Base-by-base conservation (phyloP, 1,284 basidiomycete genomes). In the Cutaneotrichosporon spelunceum region DNA sequence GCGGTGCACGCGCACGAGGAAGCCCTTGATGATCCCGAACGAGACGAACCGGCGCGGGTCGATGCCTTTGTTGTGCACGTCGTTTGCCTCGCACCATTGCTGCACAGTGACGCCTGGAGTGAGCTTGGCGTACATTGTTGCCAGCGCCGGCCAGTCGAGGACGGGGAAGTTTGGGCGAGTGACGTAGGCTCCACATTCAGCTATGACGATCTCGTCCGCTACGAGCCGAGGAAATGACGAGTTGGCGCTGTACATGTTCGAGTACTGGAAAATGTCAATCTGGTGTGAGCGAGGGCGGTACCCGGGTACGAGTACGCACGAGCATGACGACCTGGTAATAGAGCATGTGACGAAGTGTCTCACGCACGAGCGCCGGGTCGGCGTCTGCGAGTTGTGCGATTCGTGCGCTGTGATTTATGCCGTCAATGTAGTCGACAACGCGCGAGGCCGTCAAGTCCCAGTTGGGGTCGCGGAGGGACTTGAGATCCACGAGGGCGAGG, bases 1-100 rank as follows among this genome's bases (percentile, higher is more conserved):
- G 19, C 93, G 86, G 74, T 97, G 92, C 0, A 98, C 88, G 42
- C 96, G 83, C 8, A 91, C 86, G 14, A 99, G 82, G 73, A 98
- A 99, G 0, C 93, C 94, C 80, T 99, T 99, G 80, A 99, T 96
- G n/a, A 97, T 89, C 14, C 95, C 96, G 72, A 99, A 99, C 66
- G 90, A 93, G n/a, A 93, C 88, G 76, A 99, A 96, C 16, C 96
- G 85, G 6, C 95, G 85, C 9, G 92, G 85, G 74, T 99, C 96
- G 60, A 99, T 88, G 1, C 89, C 90, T 21, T 88, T 79, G 8
- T 82, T 80, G 54, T 87, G 82, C 4, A 93, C 85, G 29, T 87
- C 82, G 70, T 92, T 83, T 47, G 83, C 83, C 67, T 92, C 87
- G 81, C 93, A 90, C 95, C 96, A 99, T 56, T 92, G 87, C 50